Base-by-base conservation (phyloP, 2,329 filamentous ascomycete genomes). In the Hypoxylon sp. region DNA sequence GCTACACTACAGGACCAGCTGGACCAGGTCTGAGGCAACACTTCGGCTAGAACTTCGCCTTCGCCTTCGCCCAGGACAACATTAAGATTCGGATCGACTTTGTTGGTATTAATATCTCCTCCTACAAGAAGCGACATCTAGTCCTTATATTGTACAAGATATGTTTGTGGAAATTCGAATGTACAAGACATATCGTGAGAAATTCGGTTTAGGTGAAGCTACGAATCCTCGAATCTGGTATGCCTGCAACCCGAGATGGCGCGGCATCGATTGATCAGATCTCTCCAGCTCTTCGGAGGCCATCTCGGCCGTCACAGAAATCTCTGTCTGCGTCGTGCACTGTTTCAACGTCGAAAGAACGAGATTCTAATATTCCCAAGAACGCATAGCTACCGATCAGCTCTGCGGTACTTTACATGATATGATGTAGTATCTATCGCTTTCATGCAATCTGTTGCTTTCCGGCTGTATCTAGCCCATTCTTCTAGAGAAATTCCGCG, bases 231-330 rank as follows among this genome's bases (percentile, higher is more conserved):
- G 34, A 56, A 67, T 52, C 41, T 51, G 19, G 51, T 28, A 41
- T 7, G 36, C 23, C 41, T 55, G 55, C 34, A 30, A 45, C 41
- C 46, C 21, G 43, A 60, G 49, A 60, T 60, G 53, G 53, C 38
- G 25, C 50, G 21, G 58, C 21, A 51, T 38, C 23, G 23, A 48
- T 60, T 43, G 32, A 55, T 25, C 23, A 56, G 59, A 60, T 57
- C 56, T 48, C 46, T 34, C 62, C 34, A 49, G 28, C 25, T 57
- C 34, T 46, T 71, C 64, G 70, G 74, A 50, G 69, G 46, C 52
- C 63, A 75, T 70, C 69, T 75, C 72, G 73, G 73, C 52, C 68
- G 55, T 58, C 67, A 76, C 67, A 72, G 60, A 71, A 53, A 56
- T 59, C 48, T 58, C 38, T 50, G 46, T 36, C 65, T 69, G 69